Percentiles rank a stretch among this genome's conserved stretches.
These are phyloP conservation scores for Ceratopteris richardii DNA, from an alignment of 75 land plant genomes.

Conservation along the genomic window DNA sequence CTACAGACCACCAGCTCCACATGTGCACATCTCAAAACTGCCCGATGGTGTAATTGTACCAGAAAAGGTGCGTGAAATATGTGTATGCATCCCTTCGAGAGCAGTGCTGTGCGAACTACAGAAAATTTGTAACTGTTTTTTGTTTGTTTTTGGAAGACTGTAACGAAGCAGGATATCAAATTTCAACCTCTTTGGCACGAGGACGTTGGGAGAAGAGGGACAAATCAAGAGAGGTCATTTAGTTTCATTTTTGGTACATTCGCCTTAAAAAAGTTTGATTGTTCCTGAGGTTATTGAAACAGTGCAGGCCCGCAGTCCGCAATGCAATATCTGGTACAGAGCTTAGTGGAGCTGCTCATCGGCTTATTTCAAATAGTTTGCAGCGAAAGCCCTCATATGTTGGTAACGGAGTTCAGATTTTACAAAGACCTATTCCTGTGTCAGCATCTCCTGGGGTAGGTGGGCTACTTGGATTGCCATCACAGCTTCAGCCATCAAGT, in stretches of 20 bases:
- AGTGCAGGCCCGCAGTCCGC: slow-evolving; percentile 39
- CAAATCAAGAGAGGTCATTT: slow-evolving; percentile 39
- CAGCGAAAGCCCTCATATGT: slow-evolving; percentile 24
- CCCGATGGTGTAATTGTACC: slow-evolving; percentile 70
- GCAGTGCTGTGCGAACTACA: not conserved
- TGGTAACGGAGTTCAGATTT: slow-evolving; percentile 2
- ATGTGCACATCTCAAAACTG: slow-evolving; percentile 66
- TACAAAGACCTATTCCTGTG: not conserved
- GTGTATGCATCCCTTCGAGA: not conserved
- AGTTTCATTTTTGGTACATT: too few relatives aligned
- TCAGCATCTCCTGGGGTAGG: slow-evolving; percentile 1
- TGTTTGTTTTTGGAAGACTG: slow-evolving; percentile 35
- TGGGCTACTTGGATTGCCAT: not conserved
- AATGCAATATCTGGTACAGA: slow-evolving; percentile 54
- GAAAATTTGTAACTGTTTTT: not conserved
- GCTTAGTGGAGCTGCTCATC: slow-evolving; percentile 78
- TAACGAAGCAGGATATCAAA: slow-evolving; percentile 58
- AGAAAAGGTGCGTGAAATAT: slow-evolving; percentile 41
- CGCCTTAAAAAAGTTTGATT: too few relatives aligned
- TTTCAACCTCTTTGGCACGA: slow-evolving; percentile 89
- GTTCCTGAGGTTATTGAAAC: too few relatives aligned
- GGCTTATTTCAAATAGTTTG: slow-evolving; percentile 72
- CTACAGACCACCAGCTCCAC: slow-evolving; percentile 60
- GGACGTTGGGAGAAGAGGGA: slow-evolving; percentile 64
- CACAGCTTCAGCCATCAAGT: slow-evolving; percentile 1